Conservation (phyloP, 2,329 filamentous ascomycete genomes). For the Fusarium brevicatenulatum region DNA sequence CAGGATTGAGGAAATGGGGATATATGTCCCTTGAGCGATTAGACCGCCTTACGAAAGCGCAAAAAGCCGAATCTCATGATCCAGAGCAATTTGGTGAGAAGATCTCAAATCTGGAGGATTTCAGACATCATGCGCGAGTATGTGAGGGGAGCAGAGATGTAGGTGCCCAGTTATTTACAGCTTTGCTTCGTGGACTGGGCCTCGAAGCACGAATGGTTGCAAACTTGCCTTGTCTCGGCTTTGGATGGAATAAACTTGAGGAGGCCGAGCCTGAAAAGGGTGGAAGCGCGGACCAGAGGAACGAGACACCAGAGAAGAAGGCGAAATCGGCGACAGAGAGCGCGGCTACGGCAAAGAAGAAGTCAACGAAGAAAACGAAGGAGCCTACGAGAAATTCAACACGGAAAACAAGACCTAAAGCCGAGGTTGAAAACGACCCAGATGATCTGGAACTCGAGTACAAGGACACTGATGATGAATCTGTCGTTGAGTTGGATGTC, state of each 20-base stretch:
- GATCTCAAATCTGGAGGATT: constrained; percentile 72
- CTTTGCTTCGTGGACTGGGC: constrained; percentile 80
- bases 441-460: constrained; percentile 56
- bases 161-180: constrained; percentile 89
- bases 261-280: constrained; percentile 70
- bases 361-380: constrained; percentile 18
- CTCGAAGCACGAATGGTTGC: constrained; percentile 86
- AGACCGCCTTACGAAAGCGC: constrained; percentile 77
- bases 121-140: constrained; percentile 73
- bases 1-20: constrained; percentile 87
- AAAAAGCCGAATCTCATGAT: constrained; percentile 71
- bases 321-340: neutral
- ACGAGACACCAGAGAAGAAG: constrained; percentile 10
- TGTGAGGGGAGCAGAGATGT: constrained; percentile 87
- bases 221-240: constrained; percentile 86
- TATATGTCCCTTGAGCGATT: constrained; percentile 83
- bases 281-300: constrained; percentile 3
- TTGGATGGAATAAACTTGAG: constrained; percentile 90
- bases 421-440: constrained; percentile 50
- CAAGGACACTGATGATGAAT: constrained; percentile 66
- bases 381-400: constrained; percentile 27
- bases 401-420: constrained; percentile 20
- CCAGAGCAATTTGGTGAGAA: constrained; percentile 78
- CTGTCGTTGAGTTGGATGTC: constrained; percentile 64
- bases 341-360: neutral